phyloP scores from a whole-genome alignment of 306 rosid genomes.

The Cicer arietinum region DNA sequence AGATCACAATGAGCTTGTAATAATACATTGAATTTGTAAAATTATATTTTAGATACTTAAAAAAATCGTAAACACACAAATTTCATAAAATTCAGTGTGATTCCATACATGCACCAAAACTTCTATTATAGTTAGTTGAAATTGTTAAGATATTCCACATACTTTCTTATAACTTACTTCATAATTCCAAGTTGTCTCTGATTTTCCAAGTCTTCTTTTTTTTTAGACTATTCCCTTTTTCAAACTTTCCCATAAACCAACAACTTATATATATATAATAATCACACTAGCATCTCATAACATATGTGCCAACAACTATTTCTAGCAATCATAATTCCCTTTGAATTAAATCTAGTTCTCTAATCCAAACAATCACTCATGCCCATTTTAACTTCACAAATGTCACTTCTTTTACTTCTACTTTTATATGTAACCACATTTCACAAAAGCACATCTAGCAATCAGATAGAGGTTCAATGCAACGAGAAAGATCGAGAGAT shows the following conservation, averaged over 20 bases:
- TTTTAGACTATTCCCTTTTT: background rate
- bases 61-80: too few relatives aligned
- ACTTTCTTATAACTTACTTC: too few relatives aligned
- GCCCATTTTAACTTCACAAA: background rate
- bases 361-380: background rate
- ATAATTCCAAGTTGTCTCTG: too few relatives aligned
- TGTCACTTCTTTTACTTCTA: background rate
- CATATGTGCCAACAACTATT: background rate
- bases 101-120: too few relatives aligned
- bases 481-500: background rate
- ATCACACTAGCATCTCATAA: background rate
- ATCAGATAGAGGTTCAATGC: background rate
- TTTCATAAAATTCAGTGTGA: too few relatives aligned
- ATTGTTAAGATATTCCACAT: too few relatives aligned
- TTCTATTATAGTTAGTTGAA: too few relatives aligned
- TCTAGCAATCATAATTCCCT: background rate
- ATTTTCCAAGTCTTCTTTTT: too few relatives aligned
- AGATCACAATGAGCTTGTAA: too few relatives aligned
- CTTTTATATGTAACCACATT: background rate
- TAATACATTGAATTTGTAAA: too few relatives aligned
- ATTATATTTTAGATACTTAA: too few relatives aligned
- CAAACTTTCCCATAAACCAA: background rate
- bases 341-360: background rate
- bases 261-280: background rate
- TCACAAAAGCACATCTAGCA: background rate